Evolutionary conservation across 73 alveolate genomes (phyloP).

Genomic region (Stentor coeruleus): DNA sequence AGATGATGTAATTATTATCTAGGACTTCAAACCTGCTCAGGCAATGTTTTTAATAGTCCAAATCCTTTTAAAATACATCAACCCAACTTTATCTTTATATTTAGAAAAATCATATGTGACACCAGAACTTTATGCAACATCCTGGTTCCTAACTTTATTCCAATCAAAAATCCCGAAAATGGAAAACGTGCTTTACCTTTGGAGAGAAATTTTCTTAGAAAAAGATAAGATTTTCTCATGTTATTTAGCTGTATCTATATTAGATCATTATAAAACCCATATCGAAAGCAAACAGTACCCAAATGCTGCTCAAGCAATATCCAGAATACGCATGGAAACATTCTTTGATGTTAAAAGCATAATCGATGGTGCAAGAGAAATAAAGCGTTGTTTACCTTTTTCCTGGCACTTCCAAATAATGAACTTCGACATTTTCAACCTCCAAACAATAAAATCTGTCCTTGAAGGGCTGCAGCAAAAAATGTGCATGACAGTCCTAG

Average conservation of each 20-base stretch:
- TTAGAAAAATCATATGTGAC: background rate
- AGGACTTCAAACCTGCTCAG: conserved; percentile 19
- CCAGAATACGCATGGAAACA: background rate
- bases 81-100: background rate
- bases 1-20: background rate
- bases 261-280: background rate
- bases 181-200: background rate
- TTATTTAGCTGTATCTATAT: background rate
- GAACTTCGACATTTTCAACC: background rate
- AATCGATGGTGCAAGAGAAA: background rate
- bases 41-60: background rate
- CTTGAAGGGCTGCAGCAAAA: background rate
- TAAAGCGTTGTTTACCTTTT: conserved; percentile 11
- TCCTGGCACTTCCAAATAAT: background rate
- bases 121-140: conserved; percentile 20
- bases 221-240: background rate
- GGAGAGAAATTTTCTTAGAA: background rate
- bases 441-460: background rate
- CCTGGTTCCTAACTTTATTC: conserved; percentile 2
- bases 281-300: background rate
- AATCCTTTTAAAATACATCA: background rate
- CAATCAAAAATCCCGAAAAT: background rate
- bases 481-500: background rate
- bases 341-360: background rate
- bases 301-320: background rate